phyloP scores from a whole-genome alignment of 2,329 filamentous ascomycete genomes.

The Cryphonectria japonica region DNA sequence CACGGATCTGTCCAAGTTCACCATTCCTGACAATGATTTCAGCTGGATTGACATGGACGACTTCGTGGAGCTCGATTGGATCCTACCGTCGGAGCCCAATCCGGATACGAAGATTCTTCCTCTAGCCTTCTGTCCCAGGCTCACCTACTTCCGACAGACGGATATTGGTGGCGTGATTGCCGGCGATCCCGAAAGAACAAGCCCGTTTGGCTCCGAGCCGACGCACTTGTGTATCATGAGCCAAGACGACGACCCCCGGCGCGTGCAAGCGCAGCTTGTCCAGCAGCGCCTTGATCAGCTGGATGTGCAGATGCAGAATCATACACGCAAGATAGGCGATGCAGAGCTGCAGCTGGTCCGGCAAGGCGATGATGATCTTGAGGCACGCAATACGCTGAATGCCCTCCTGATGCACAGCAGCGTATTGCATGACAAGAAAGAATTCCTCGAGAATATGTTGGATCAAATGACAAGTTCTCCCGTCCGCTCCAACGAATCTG shows the following conservation, averaged over 20 bases:
- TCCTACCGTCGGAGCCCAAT: conserved; percentile 84
- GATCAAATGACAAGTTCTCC: conserved; percentile 49
- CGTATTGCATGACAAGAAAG: conserved; percentile 61
- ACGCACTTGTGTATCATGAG: conserved; percentile 97
- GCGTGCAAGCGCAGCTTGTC: conserved; percentile 86
- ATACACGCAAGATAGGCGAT: conserved; percentile 73
- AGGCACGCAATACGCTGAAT: conserved; percentile 63
- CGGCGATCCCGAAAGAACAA: conserved; percentile 80
- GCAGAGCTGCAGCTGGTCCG: conserved; percentile 69
- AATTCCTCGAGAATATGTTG: conserved; percentile 63
- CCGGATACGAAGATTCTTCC: conserved; percentile 94
- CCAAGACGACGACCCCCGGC: conserved; percentile 82
- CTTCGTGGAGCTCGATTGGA: conserved; percentile 97
- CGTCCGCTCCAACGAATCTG: conserved; percentile 31
- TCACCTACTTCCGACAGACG: conserved; percentile 97
- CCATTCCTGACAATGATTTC: conserved; percentile 91
- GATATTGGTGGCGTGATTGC: conserved; percentile 82
- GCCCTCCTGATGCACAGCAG: conserved; percentile 58
- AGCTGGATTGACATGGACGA: conserved; percentile 99
- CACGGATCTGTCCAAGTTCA: conserved; percentile 83
- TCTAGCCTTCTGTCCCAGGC: conserved; percentile 86
- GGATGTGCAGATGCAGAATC: conserved; percentile 75
- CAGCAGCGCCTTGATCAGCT: conserved; percentile 79
- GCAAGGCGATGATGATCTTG: conserved; percentile 52
- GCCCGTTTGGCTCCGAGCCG: conserved; percentile 88